Conservation (phyloP, 228 moss, liverwort and hornwort genomes). For the Sphagnum fallax region DNA sequence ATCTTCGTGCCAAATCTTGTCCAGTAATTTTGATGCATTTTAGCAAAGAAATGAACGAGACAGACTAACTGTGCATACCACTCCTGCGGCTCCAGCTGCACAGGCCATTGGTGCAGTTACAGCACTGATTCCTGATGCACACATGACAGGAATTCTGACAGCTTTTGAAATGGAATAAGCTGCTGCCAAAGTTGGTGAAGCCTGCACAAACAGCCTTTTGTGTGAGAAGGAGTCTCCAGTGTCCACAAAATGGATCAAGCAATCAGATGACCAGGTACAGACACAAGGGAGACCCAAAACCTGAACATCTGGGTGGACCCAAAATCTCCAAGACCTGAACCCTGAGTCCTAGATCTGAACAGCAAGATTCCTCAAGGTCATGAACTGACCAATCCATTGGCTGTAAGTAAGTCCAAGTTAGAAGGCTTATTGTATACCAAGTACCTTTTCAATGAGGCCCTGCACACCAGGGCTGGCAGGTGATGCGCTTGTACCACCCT, state of each 20-base stretch:
- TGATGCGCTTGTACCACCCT: constrained; percentile 74
- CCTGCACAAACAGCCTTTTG: constrained; percentile 28
- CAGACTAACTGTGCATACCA: constrained; percentile 29
- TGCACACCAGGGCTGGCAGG: constrained; percentile 70
- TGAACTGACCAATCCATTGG: neutral
- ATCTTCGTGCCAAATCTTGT: too few relatives aligned
- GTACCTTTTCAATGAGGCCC: constrained; percentile 88
- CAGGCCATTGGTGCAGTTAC: constrained; percentile 92
- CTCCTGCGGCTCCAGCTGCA: constrained; percentile 86
- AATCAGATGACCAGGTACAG: neutral
- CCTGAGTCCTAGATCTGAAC: neutral
- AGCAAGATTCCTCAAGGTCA: neutral
- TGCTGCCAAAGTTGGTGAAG: constrained; percentile 89
- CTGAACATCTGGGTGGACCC: neutral
- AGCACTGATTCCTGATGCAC: constrained; percentile 83
- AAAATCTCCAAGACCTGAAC: neutral
- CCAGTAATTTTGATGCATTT: too few relatives aligned
- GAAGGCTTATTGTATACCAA: too few relatives aligned
- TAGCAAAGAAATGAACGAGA: too few relatives aligned
- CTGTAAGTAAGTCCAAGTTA: too few relatives aligned
- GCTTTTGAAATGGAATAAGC: constrained; percentile 79
- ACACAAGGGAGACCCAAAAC: neutral
- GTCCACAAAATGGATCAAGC: neutral
- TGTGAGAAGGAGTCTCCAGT: neutral
- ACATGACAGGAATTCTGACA: constrained; percentile 80